Evolutionary conservation across 345 rosid genomes (phyloP).

Genomic region (Kandelia obovata): DNA sequence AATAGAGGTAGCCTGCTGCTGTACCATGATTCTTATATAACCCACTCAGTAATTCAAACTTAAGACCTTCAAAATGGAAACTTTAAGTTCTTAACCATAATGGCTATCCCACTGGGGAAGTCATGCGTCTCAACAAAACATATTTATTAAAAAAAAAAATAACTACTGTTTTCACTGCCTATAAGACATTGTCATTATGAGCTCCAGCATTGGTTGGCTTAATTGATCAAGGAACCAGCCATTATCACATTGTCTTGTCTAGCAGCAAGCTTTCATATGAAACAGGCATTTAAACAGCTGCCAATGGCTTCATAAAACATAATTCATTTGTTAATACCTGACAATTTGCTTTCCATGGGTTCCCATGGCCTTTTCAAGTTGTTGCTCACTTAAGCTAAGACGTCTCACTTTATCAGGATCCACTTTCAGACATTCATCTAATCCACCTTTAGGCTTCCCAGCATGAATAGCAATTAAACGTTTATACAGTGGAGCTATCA

Average conservation of each 20-base stretch:
- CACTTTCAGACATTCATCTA: conserved; percentile 44
- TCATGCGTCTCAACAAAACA: too few relatives aligned
- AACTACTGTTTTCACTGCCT: too few relatives aligned
- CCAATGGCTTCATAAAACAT: neutral
- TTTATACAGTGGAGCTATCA: conserved; percentile 35
- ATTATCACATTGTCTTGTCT: neutral
- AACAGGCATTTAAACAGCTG: neutral
- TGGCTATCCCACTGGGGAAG: too few relatives aligned
- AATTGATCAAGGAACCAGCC: neutral
- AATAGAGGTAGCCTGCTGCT: too few relatives aligned
- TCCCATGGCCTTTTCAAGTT: conserved; percentile 51
- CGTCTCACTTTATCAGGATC: conserved; percentile 51
- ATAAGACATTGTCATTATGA: too few relatives aligned
- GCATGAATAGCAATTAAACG: conserved; percentile 55
- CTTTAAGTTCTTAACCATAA: too few relatives aligned
- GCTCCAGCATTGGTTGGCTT: neutral
- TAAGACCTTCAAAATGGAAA: too few relatives aligned
- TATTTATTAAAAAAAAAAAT: too few relatives aligned
- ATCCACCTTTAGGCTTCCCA: conserved; percentile 51
- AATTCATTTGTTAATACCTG: conserved; percentile 35
- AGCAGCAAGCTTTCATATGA: neutral
- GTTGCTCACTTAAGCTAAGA: conserved; percentile 61
- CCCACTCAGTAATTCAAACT: too few relatives aligned
- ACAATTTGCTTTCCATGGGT: conserved; percentile 51
- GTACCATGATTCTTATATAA: too few relatives aligned